Evolutionary conservation across 331 rosid species (phyloP), one percentile per base, ranked within the genome.

Genomic region (Stylosanthes scabra): DNA sequence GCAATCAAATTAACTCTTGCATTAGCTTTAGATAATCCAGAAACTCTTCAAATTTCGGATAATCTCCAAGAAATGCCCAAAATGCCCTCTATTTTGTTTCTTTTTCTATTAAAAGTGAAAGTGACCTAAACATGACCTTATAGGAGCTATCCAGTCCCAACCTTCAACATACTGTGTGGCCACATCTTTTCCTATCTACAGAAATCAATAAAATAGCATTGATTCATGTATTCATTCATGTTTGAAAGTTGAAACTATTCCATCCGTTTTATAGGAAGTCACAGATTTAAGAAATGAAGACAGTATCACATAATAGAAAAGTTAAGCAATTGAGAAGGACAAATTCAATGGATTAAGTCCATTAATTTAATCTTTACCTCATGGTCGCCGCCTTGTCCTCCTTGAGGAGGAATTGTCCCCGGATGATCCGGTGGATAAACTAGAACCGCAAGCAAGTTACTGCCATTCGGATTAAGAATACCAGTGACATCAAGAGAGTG

Each of bases 381-480:
- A 47, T 93, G 98, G 83, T 93, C 98, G 63, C 98, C 98, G 7
- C 98, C 98, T 88, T 93, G 98, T 68, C 97, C 97, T 11, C 97
- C 97, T 54, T 84, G 2, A 1, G 84, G 83, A 6, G 97, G 97
- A 59, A 91, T 88, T 14, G 75, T 88, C 46, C 98, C 98, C 1
- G 98, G 98, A 85, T 93, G 89, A 85, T 93, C 98, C 6, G 98
- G 97, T 41, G 98, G 98, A 75, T 89, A 84, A 66, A 93, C 97
- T 63, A 93, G 89, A 85, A 91, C 91, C 40, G 98, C 98, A 76
- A 93, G 88, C 81, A 91, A 78, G 84, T 93, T 93, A 62, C 55
- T 77, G 31, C 96, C 86, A 60, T 85, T 87, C 4, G 89, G 75
- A 73, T 69, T 91, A 72, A 91, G 78, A 74, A 93, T 78, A 70